Evolutionary conservation across 257 asterid genomes (phyloP).

Genomic region (Capsicum rhomboideum): DNA sequence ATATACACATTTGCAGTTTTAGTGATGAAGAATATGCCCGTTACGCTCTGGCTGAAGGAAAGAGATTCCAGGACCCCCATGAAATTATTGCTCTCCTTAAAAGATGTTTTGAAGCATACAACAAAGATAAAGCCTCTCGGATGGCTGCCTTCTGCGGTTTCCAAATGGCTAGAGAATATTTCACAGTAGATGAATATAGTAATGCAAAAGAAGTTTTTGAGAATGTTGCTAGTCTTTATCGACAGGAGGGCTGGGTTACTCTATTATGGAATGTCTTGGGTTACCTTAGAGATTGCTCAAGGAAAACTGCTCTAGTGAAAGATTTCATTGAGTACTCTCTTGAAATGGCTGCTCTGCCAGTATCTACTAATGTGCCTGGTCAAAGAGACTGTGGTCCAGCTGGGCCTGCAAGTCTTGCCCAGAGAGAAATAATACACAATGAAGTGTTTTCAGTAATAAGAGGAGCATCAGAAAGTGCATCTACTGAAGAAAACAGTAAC

Average conservation of each 20-base stretch:
- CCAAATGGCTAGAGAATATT: constrained; percentile 81
- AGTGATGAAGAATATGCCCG: constrained; percentile 65
- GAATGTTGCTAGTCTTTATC: constrained; percentile 64
- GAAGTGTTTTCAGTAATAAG: constrained; percentile 78
- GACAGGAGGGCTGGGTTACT: constrained; percentile 89
- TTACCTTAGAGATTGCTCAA: constrained; percentile 87
- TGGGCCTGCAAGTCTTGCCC: constrained; percentile 63
- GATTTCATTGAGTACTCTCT: constrained; percentile 92
- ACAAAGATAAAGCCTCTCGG: constrained; percentile 53
- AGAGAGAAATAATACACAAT: constrained; percentile 65
- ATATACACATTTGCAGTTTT: constrained; percentile 46
- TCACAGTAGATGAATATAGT: constrained; percentile 40
- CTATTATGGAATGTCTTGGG: constrained; percentile 89
- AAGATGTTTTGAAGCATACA: constrained; percentile 75
- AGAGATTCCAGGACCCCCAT: constrained; percentile 65
- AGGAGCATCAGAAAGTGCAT: constrained; percentile 45
- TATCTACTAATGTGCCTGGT: constrained; percentile 30
- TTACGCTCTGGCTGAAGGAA: constrained; percentile 75
- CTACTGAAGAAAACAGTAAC: constrained; percentile 29
- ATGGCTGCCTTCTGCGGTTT: constrained; percentile 83
- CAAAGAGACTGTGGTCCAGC: constrained; percentile 74
- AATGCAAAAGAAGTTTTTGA: constrained; percentile 78
- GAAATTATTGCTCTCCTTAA: constrained; percentile 87
- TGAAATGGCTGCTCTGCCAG: constrained; percentile 95
- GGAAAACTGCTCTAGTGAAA: constrained; percentile 56